Evolutionary conservation across 192 early-diverging fungal genomes (phyloP).

Genomic region (Pilobolus umbonatus): DNA sequence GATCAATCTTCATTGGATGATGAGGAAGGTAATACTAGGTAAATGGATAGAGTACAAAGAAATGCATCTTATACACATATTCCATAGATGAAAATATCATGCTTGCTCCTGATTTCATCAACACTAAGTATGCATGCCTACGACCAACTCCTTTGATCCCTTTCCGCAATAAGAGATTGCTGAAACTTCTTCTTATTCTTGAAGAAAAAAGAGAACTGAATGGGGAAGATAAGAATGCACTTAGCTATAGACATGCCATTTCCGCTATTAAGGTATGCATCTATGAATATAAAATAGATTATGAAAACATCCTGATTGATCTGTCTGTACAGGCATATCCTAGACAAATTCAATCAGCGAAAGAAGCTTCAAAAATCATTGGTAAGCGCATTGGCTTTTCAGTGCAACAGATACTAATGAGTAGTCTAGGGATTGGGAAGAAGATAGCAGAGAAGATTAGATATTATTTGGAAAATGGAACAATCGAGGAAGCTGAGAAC

Average conservation of each 20-base stretch:
- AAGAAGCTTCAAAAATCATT: slow-evolving; percentile 29
- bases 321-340: slow-evolving; percentile 22
- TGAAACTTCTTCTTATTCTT: slow-evolving; percentile 18
- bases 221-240: slow-evolving; percentile 15
- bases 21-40: not conserved
- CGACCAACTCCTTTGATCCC: slow-evolving; percentile 29
- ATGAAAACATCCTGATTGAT: not conserved
- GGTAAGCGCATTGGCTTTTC: not conserved
- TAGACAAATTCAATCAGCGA: slow-evolving; percentile 17
- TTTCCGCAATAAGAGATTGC: slow-evolving; percentile 19
- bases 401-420: not conserved
- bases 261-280: slow-evolving; percentile 27
- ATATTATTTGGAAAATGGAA: slow-evolving; percentile 16
- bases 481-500: slow-evolving; percentile 26
- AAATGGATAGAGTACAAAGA: not conserved
- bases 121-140: slow-evolving; percentile 32
- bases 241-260: slow-evolving; percentile 29
- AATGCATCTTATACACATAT: not conserved
- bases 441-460: slow-evolving; percentile 22
- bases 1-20: not conserved
- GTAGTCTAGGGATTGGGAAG: slow-evolving; percentile 20
- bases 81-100: slow-evolving; percentile 20
- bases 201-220: slow-evolving; percentile 21
- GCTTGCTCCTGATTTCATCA: slow-evolving; percentile 24
- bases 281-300: not conserved